Evolutionary conservation across 805 yeast genomes (phyloP).

Genomic region (Cyberlindnera suaveolens): DNA sequence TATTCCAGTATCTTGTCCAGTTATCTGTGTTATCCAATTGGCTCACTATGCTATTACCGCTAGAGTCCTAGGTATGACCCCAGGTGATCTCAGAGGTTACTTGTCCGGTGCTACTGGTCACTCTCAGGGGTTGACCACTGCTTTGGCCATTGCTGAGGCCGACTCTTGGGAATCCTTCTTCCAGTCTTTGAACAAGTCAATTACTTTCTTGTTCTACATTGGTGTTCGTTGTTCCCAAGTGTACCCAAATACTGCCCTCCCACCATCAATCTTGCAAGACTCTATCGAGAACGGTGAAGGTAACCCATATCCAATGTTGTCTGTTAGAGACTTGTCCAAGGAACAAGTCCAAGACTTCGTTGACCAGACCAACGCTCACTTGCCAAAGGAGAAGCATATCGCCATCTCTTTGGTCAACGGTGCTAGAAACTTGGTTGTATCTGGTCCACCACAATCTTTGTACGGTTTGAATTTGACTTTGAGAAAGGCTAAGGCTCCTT

Average conservation of each 20-base stretch:
- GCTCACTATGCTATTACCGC: slow-evolving; percentile 89
- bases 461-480: slow-evolving; percentile 90
- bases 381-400: slow-evolving; percentile 87
- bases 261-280: slow-evolving; percentile 90
- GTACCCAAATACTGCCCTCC: slow-evolving; percentile 89
- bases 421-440: slow-evolving; percentile 88
- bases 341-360: slow-evolving; percentile 76
- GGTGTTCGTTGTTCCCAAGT: slow-evolving; percentile 88
- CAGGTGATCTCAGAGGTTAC: slow-evolving; percentile 74
- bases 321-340: slow-evolving; percentile 80
- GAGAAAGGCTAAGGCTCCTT: slow-evolving; percentile 90
- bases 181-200: slow-evolving; percentile 65
- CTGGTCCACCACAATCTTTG: slow-evolving; percentile 97
- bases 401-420: slow-evolving; percentile 90
- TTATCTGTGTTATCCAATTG: slow-evolving; percentile 92
- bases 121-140: slow-evolving; percentile 88
- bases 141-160: slow-evolving; percentile 80
- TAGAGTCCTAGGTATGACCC: slow-evolving; percentile 75
- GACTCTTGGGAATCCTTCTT: slow-evolving; percentile 83
- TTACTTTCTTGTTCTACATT: slow-evolving; percentile 82
- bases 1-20: slow-evolving; percentile 95
- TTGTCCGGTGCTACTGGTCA: slow-evolving; percentile 82
- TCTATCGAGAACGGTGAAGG: slow-evolving; percentile 94
- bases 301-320: slow-evolving; percentile 94
- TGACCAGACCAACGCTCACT: slow-evolving; percentile 83